phyloP scores from a whole-genome alignment of 768 basidiomycete species.

The Amyloporia xantha region DNA sequence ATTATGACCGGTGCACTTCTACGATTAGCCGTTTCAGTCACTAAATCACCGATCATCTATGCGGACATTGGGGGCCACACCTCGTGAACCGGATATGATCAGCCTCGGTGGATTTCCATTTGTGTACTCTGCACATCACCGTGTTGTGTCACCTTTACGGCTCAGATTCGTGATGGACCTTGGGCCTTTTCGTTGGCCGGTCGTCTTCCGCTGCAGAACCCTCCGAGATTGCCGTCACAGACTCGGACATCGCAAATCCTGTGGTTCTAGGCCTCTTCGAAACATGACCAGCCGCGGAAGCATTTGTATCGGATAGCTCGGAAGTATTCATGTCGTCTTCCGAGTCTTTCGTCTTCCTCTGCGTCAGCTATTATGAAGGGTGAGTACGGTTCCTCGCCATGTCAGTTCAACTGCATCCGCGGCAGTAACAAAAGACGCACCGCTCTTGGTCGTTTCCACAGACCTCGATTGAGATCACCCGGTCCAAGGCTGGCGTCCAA shows the following conservation, averaged over 20 bases:
- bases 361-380: not conserved
- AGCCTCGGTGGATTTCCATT: no score
- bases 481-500: slow-evolving; percentile 11
- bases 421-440: slow-evolving; percentile 7
- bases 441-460: slow-evolving; percentile 6
- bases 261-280: not conserved
- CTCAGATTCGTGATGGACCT: not conserved
- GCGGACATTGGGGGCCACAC: no score
- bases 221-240: not conserved
- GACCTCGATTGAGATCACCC: slow-evolving; percentile 10
- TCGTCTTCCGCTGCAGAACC: not conserved
- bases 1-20: not conserved
- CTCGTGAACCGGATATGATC: not conserved
- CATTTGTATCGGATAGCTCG: not conserved
- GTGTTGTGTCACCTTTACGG: not conserved
- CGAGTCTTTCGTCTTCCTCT: not conserved
- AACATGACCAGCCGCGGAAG: not conserved
- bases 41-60: not conserved
- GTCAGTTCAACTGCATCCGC: not conserved
- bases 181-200: not conserved
- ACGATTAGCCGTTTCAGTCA: not conserved
- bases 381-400: not conserved
- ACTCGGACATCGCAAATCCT: not conserved
- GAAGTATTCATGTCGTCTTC: not conserved
- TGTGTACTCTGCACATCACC: not conserved